phyloP scores from a whole-genome alignment of 2,329 filamentous ascomycete species.

The Fusarium redolens region DNA sequence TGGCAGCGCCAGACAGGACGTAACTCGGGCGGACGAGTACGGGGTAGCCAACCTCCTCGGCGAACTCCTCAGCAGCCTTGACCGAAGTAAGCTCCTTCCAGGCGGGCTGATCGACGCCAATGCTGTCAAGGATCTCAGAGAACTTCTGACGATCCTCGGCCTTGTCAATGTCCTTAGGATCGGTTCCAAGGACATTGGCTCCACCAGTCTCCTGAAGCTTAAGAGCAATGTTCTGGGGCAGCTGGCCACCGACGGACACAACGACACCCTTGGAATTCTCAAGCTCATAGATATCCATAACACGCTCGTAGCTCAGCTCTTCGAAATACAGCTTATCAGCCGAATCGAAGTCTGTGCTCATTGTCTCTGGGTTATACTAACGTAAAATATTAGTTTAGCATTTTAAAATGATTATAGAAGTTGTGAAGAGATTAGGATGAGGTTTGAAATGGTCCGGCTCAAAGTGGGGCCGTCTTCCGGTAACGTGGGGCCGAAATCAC shows the following conservation, averaged over 20 bases:
- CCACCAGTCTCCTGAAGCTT: constrained; percentile 91
- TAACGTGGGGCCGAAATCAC: background rate
- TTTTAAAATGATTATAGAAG: background rate
- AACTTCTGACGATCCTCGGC: constrained; percentile 99
- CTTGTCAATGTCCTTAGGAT: constrained; percentile 95
- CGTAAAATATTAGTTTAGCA: background rate
- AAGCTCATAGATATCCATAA: constrained; percentile 98
- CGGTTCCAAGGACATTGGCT: constrained; percentile 90
- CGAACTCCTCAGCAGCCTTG: constrained; percentile 87
- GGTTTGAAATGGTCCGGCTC: background rate
- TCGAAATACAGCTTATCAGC: constrained; percentile 97
- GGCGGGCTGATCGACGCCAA: constrained; percentile 94
- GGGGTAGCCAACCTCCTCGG: constrained; percentile 86
- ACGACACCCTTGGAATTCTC: constrained; percentile 88
- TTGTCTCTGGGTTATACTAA: constrained; percentile 82
- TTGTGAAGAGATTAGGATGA: background rate
- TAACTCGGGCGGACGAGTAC: constrained; percentile 95
- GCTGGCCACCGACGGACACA: constrained; percentile 94
- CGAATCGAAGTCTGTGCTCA: constrained; percentile 85
- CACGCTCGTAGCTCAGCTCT: constrained; percentile 94
- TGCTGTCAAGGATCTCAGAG: constrained; percentile 95
- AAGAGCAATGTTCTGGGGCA: constrained; percentile 97
- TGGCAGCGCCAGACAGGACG: constrained; percentile 95
- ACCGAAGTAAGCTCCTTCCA: constrained; percentile 98
- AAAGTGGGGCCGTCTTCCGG: background rate